Evolutionary conservation across 345 rosid species (phyloP), one percentile per base, ranked within the genome.

Genomic region (Microthlaspi erraticum): DNA sequence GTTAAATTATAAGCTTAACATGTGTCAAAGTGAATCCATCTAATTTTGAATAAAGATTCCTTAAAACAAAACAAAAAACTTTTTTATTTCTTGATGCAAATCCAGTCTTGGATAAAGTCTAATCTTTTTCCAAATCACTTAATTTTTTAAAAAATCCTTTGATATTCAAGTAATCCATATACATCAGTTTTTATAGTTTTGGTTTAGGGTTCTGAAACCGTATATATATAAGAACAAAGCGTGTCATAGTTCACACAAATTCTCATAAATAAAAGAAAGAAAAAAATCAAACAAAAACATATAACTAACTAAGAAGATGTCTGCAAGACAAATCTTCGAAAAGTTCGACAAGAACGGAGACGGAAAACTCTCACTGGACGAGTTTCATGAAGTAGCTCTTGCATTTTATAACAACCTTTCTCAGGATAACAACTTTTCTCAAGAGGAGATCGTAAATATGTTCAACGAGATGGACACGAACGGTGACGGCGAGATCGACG

Each of bases 331-430:
- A 17, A 20, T 51, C 17, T 60, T 70, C 20, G 33, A 60, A 13
- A 43, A 42, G 34, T 68, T 45, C 33, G 56, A 68, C 56, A 57
- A 68, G 37, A 57, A 45, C 65, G 58, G 46, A 34, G 73, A 70
- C 5, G 66, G 74, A 7, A 49, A 26, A 31, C 33, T 60, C 13
- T 59, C 74, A 10, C 2, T 38, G 3, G 60, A 31, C 0, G 66
- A 70, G 66, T 70, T 70, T 49, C 16, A 19, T 38, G 51, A 49
- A 60, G 66, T 10, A 2, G 51, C 65, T 60, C 59, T 59, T 48
- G 44, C 49, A 2, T 59, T 16, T 29, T 49, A 5, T 8, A 17
- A 8, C 0, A 20, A 7, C 4, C 13, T 38, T 29, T 23, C 52
- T 37, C 6, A 29, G 1, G 68, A 50, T 2, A 17, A 8, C 0